Base-by-base conservation (phyloP, 1,139 yeast species). In the Pneumocystis canis region DNA sequence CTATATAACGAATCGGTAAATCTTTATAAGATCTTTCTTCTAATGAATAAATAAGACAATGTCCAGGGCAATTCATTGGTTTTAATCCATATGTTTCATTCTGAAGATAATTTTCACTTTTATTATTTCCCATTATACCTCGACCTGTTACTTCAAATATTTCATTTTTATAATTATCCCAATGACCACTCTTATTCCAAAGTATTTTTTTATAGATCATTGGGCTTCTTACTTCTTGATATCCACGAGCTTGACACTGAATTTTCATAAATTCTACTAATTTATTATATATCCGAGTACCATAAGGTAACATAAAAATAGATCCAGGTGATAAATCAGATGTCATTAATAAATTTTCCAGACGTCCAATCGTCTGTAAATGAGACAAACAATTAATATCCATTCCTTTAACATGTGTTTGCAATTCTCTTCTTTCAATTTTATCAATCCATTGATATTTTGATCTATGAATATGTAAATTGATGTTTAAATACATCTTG, bases 101-200 rank as follows among this genome's bases (percentile, higher is more conserved):
- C 14, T 60, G 63, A 5, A 47, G n/a, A 47, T 11, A 25, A 25
- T 25, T 25, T 47, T 25, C 31, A 9, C 25, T 47, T 47, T 47
- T 25, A 20, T 25, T n/a, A 11, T 47, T 25, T 47, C 5, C 31
- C 16, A 11, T 1, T 3, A 31, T 11, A 25, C 31, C 30, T 47
- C 90, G 96, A 66, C 89, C 95, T 62, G 89, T 96, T 71, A 89
- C 87, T n/a, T 92, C 79, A 73, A 92, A 92, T 97, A 92, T 92
- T 74, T 92, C 89, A 73, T 92, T 97, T 74, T 89, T 86, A 77
- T 92, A 92, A 77, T 92, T 90, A 61, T 82, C 95, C 97, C 97
- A 92, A 76, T 92, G 98, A 69, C 98, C 98, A 30, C 97, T 89
- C 64, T 92, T 86, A 78, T 89, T 95, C 98, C 98, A 92, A 71